Conservation (phyloP, 495 filamentous ascomycete genomes). For the Xylaria sp. region DNA sequence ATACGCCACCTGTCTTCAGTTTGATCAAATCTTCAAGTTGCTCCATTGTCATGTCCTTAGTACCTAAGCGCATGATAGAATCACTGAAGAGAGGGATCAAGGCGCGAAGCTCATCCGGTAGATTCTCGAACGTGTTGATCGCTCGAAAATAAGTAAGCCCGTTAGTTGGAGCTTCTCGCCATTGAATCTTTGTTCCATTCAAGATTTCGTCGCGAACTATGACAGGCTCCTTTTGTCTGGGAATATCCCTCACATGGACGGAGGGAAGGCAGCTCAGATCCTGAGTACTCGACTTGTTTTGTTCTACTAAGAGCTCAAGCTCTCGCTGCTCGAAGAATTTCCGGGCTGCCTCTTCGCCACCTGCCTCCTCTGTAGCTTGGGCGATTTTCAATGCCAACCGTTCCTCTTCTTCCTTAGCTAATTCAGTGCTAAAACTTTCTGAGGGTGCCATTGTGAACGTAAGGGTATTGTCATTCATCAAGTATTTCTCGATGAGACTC, state of each 20-base stretch:
- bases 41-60: conserved; percentile 86
- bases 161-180: conserved; percentile 92
- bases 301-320: conserved; percentile 78
- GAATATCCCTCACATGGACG: conserved; percentile 86
- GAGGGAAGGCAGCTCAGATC: conserved; percentile 89
- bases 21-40: conserved; percentile 95
- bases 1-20: conserved; percentile 92
- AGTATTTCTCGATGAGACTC: conserved; percentile 83
- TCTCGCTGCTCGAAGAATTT: conserved; percentile 75
- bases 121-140: conserved; percentile 75
- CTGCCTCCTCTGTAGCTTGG: conserved; percentile 69
- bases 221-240: conserved; percentile 74
- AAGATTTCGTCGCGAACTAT: conserved; percentile 71
- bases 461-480: conserved; percentile 83
- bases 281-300: conserved; percentile 79
- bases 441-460: conserved; percentile 96
- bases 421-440: conserved; percentile 69
- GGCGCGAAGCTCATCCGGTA: conserved; percentile 84
- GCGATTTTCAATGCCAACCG: conserved; percentile 74
- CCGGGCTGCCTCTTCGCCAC: conserved; percentile 73
- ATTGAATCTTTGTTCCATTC: conserved; percentile 76
- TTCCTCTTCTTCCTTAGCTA: conserved; percentile 78
- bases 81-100: conserved; percentile 92
- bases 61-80: conserved; percentile 90
- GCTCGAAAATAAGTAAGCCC: conserved; percentile 96